Percentiles rank a stretch among this genome's conserved stretches.
phyloP scores from a whole-genome alignment of 805 yeast species.

The Citeromyces nyonsensis region DNA sequence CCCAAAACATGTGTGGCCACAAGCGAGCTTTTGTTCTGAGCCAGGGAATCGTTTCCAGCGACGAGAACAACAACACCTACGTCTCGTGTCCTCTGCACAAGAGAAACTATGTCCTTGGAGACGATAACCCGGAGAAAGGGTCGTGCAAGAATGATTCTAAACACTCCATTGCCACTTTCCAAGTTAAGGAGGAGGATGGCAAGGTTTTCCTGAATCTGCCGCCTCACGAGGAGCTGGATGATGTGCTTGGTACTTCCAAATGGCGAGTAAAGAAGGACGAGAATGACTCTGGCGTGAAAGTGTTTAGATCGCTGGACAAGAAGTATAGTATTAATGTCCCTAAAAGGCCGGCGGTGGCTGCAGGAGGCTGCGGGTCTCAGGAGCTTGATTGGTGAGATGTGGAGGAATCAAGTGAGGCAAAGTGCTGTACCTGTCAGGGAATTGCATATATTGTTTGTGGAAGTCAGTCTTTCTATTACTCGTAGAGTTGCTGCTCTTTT shows the following conservation, averaged over 20 bases:
- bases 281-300: conserved; percentile 5
- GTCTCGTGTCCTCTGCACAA: conserved; percentile 21
- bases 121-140: conserved; percentile 10
- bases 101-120: conserved; percentile 13
- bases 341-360: conserved; percentile 4
- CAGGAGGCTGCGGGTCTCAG: conserved; percentile 4
- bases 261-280: conserved; percentile 17
- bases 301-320: conserved; percentile 8
- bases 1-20: conserved; percentile 24
- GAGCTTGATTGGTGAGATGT: conserved; percentile 10
- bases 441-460: too few relatives aligned
- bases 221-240: conserved; percentile 16
- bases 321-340: conserved; percentile 12
- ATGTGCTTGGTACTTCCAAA: conserved; percentile 14
- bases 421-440: too few relatives aligned
- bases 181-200: conserved; percentile 15
- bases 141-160: conserved; percentile 14
- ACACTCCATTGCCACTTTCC: conserved; percentile 18
- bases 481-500: too few relatives aligned
- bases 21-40: conserved; percentile 19
- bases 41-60: conserved; percentile 17
- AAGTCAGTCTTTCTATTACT: too few relatives aligned
- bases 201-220: conserved; percentile 15
- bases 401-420: not conserved
- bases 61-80: conserved; percentile 13